Base-by-base conservation (phyloP, 805 yeast species). In the Candida multigemmis region DNA sequence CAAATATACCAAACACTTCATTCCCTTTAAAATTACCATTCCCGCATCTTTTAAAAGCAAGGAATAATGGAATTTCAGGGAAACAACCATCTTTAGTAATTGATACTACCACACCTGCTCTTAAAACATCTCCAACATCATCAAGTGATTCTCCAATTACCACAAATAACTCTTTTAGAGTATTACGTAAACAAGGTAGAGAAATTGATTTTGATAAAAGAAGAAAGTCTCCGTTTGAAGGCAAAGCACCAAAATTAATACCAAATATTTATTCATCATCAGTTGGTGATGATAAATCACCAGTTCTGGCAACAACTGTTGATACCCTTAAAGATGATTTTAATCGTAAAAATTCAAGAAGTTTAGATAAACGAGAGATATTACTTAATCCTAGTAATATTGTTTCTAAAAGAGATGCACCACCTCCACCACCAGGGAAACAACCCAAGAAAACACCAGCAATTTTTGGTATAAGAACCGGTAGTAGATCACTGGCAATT, bases 161-260 rank as follows among this genome's bases (percentile, higher is more conserved):
- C 5, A 11, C 10, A 15, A 14, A 27, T 5, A 41, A 68, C 22
- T 59, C 84, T 0, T 83, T 84, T 46, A 65, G 78, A 32, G 77
- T 84, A 1, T 66, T 84, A 6, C 55, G 87, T 17, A 69, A 72
- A 14, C 73, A 69, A n/a, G 71, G 68, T 9, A 60, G 68, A 18
- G 94, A 81, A 41, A 83, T 83, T 34, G 86, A 86, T 48, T 84
- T 84, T 44, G 91, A 84, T 41, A 74, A 79, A 39, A 63, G 85
- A 27, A 56, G 94, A 23, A 74, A 72, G 24, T 77, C 94, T 1
- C 93, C 94, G 2, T 81, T 70, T 42, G 74, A 59, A 12, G 46
- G 56, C 12, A 55, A 56, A 25, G 53, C 65, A 2, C 66, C 76
- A 1, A 68, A 50, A 30, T 33, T 46, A 19, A 50, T 53, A 24